phyloP scores from a whole-genome alignment of 345 rosid genomes.

The Arabidopsis suecica region DNA sequence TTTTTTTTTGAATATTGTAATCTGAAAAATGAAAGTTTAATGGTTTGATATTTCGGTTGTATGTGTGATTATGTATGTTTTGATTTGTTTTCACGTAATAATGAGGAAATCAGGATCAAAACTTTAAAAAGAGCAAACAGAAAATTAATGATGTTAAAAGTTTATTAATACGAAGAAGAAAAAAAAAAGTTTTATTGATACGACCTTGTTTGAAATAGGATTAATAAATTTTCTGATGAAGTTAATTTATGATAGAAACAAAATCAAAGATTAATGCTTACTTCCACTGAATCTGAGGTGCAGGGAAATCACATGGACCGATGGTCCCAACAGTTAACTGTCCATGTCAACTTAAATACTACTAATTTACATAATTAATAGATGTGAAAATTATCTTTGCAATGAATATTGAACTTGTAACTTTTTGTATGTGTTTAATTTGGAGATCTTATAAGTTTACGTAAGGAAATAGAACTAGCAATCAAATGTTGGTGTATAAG shows the following conservation, averaged over 20 bases:
- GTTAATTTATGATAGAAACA: neutral
- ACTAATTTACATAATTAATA: neutral
- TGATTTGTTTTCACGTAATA: neutral
- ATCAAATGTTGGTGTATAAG: neutral
- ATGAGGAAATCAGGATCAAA: neutral
- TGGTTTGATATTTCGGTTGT: neutral
- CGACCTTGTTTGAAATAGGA: neutral
- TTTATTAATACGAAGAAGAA: neutral
- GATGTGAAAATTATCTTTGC: neutral
- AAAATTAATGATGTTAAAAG: neutral
- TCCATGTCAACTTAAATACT: constrained; percentile 29
- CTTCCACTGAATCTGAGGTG: constrained; percentile 21
- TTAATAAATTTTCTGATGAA: neutral
- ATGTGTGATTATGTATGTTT: neutral
- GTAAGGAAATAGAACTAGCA: neutral
- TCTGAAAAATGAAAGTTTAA: neutral
- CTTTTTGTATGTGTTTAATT: neutral
- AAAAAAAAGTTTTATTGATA: neutral
- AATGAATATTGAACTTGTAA: neutral
- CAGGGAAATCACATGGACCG: constrained; percentile 19
- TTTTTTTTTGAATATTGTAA: neutral
- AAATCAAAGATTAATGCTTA: constrained; percentile 3
- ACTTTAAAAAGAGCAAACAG: neutral
- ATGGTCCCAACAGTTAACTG: constrained; percentile 34
- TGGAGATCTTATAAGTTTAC: neutral